Conservation (phyloP, 306 rosid genomes). For the Inga laurina region DNA sequence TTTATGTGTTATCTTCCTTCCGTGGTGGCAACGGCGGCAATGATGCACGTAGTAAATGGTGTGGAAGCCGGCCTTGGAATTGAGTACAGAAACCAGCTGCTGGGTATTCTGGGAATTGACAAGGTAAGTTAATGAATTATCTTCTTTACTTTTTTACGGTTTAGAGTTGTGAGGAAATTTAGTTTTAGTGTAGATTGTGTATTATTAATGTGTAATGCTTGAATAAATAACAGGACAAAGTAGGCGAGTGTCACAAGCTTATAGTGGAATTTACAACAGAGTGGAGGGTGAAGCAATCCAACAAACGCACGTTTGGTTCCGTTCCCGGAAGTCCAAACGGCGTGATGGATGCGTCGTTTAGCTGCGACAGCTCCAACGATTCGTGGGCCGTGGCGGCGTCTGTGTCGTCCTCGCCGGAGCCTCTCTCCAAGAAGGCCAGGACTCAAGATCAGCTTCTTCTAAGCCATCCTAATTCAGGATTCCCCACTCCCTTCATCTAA, state of each 20-base stretch:
- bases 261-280: conserved; percentile 44
- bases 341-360: conserved; percentile 70
- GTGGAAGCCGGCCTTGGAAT: conserved; percentile 60
- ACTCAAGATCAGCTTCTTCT: conserved; percentile 43
- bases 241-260: conserved; percentile 64
- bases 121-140: conserved; percentile 45
- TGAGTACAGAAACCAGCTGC: conserved; percentile 60
- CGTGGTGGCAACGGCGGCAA: conserved; percentile 71
- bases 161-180: not conserved
- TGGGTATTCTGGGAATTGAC: conserved; percentile 66
- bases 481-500: conserved; percentile 24
- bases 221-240: conserved; percentile 49
- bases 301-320: conserved; percentile 60
- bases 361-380: conserved; percentile 74
- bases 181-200: not conserved
- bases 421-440: conserved; percentile 62
- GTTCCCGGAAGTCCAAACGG: conserved; percentile 82
- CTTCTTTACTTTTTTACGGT: not conserved
- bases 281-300: conserved; percentile 34
- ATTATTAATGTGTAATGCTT: not conserved
- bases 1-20: conserved; percentile 76
- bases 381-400: conserved; percentile 64
- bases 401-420: conserved; percentile 75
- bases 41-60: conserved; percentile 65
- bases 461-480: conserved; percentile 38